These are phyloP conservation scores for Bonia amplexicaulis DNA, from an alignment of 176 grass and related monocot species.

Conservation along the genomic window DNA sequence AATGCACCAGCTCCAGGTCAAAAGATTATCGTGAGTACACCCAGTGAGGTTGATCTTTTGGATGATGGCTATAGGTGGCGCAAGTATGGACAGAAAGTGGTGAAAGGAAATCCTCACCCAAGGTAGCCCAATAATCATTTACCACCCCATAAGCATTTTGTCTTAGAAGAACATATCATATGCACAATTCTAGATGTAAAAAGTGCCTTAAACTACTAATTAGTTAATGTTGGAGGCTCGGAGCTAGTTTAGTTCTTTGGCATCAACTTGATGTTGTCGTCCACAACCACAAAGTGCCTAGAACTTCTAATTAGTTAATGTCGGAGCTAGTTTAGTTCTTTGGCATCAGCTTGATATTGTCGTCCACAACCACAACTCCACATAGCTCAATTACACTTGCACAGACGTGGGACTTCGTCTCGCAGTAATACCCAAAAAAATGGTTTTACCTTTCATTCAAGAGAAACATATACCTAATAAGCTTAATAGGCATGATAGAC, in stretches of 20 bases:
- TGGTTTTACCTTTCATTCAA: neutral
- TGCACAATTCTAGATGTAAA: neutral
- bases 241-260: neutral
- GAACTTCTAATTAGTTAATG: neutral
- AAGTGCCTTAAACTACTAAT: neutral
- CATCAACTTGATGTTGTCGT: neutral
- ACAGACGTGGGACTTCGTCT: neutral
- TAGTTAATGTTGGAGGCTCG: neutral
- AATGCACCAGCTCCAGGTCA: conserved; percentile 34
- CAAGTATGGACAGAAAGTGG: conserved; percentile 66
- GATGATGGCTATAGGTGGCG: conserved; percentile 72
- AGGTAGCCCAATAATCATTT: conserved; percentile 29
- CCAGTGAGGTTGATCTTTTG: conserved; percentile 71
- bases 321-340: neutral
- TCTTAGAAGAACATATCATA: neutral
- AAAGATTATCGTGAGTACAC: conserved; percentile 68
- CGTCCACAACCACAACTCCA: neutral
- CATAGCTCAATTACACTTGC: neutral
- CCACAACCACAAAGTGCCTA: neutral
- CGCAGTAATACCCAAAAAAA: neutral
- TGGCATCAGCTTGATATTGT: neutral
- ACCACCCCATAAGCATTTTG: neutral
- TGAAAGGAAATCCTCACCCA: conserved; percentile 56
- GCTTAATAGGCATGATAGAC: neutral
- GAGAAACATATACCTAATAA: neutral